Evolutionary conservation across 225 moss, liverwort and hornwort genomes (phyloP).

Genomic region (Pseudisothecium myosuroides): DNA sequence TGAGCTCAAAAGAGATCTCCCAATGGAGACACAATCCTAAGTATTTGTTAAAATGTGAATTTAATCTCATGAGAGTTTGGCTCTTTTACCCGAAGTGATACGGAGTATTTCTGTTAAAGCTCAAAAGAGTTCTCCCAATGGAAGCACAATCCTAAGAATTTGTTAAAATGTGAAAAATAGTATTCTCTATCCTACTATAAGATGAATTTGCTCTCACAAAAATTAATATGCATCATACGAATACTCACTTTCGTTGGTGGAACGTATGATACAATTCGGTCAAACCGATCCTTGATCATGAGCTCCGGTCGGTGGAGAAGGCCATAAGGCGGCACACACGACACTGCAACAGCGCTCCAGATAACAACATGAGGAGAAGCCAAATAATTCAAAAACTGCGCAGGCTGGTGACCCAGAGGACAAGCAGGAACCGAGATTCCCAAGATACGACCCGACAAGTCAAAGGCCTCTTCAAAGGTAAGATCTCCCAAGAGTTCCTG

Average conservation of each 20-base stretch:
- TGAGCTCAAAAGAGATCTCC: not conserved
- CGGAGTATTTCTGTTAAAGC: no score
- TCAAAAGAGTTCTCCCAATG: no score
- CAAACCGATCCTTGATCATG: conserved; percentile 44
- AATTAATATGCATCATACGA: not conserved
- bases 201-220: not conserved
- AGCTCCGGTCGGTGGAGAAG: conserved; percentile 37
- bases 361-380: conserved; percentile 57
- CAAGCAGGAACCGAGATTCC: conserved; percentile 39
- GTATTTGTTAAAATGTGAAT: no score
- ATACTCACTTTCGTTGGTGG: conserved; percentile 26
- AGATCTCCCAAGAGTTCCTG: conserved; percentile 53
- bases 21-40: no score
- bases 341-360: conserved; percentile 56
- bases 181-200: not conserved
- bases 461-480: conserved; percentile 56
- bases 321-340: conserved; percentile 33
- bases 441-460: conserved; percentile 42
- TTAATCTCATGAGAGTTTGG: no score
- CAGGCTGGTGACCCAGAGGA: conserved; percentile 21
- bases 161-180: not conserved
- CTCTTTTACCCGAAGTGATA: no score
- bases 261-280: conserved; percentile 21
- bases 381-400: conserved; percentile 46
- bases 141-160: not conserved